Evolutionary conservation across 371 early-diverging fungal species (phyloP).

Genomic region (Chytridiales sp.): DNA sequence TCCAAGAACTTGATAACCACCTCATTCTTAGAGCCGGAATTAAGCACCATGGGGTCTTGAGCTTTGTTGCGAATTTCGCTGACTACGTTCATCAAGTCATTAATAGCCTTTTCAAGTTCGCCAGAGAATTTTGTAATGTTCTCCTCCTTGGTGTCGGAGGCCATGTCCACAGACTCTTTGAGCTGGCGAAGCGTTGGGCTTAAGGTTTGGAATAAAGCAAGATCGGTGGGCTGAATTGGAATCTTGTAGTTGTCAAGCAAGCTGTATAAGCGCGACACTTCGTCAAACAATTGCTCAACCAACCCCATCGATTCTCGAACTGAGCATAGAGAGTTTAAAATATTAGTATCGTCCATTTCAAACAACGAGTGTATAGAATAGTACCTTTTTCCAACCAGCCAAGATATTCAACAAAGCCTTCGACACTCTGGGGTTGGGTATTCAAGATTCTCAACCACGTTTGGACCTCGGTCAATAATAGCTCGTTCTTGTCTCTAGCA

Average conservation of each 20-base stretch:
- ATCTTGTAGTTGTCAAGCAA: constrained; percentile 52
- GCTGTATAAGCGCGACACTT: constrained; percentile 46
- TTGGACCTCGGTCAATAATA: constrained; percentile 53
- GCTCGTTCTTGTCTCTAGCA: constrained; percentile 55
- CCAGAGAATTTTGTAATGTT: constrained; percentile 48
- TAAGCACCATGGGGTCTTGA: constrained; percentile 60
- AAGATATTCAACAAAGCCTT: constrained; percentile 60
- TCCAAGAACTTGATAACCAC: constrained; percentile 44
- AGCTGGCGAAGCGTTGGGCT: constrained; percentile 52
- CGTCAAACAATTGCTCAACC: constrained; percentile 46
- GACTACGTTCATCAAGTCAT: constrained; percentile 52
- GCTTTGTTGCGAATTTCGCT: constrained; percentile 52
- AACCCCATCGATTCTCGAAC: constrained; percentile 43
- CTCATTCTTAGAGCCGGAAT: constrained; percentile 40
- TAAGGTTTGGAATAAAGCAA: constrained; percentile 57
- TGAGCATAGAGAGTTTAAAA: constrained; percentile 6
- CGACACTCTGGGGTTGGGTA: constrained; percentile 50
- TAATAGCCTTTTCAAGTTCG: constrained; percentile 50
- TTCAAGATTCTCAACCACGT: constrained; percentile 52
- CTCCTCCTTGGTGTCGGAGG: constrained; percentile 56
- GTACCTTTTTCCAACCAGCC: constrained; percentile 55
- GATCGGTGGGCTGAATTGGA: constrained; percentile 54
- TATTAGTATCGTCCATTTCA: background rate
- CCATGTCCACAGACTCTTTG: constrained; percentile 55
- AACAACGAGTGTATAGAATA: background rate